phyloP scores from a whole-genome alignment of 2,329 filamentous ascomycete genomes.

The Penicillium concentricum region DNA sequence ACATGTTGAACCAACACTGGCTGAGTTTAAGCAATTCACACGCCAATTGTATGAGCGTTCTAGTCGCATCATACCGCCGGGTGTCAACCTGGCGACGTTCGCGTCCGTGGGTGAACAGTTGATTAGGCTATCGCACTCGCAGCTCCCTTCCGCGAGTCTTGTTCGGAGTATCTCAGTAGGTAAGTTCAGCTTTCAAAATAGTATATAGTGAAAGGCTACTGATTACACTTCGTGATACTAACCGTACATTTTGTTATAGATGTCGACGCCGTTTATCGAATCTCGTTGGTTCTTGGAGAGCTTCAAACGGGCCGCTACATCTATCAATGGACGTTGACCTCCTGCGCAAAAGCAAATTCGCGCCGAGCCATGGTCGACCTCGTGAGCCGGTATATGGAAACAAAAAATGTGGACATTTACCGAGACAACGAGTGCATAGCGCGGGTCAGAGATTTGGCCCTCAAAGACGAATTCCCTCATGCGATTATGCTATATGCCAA shows the following conservation, averaged over 20 bases:
- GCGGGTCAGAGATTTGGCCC: conserved; percentile 24
- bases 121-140: conserved; percentile 7
- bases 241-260: conserved; percentile 11
- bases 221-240: background rate
- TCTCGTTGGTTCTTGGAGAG: conserved; percentile 16
- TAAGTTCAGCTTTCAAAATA: conserved; percentile 8
- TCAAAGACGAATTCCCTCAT: conserved; percentile 24
- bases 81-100: conserved; percentile 18
- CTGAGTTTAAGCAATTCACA: background rate
- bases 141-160: conserved; percentile 8
- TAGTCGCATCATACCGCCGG: background rate
- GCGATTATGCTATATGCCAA: conserved; percentile 32
- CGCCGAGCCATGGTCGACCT: conserved; percentile 17
- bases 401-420: background rate
- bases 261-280: conserved; percentile 26
- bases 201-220: background rate
- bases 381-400: conserved; percentile 9
- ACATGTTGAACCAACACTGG: background rate
- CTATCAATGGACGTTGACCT: conserved; percentile 21
- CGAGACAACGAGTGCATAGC: conserved; percentile 13
- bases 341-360: conserved; percentile 25
- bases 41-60: conserved; percentile 5
- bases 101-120: conserved; percentile 15
- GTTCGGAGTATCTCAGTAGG: conserved; percentile 21
- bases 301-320: background rate